A percentile compares a stretch with the other conserved stretches of the same genome.
Conservation (phyloP, 1,139 yeast genomes). For the Torulaspora globosa region DNA sequence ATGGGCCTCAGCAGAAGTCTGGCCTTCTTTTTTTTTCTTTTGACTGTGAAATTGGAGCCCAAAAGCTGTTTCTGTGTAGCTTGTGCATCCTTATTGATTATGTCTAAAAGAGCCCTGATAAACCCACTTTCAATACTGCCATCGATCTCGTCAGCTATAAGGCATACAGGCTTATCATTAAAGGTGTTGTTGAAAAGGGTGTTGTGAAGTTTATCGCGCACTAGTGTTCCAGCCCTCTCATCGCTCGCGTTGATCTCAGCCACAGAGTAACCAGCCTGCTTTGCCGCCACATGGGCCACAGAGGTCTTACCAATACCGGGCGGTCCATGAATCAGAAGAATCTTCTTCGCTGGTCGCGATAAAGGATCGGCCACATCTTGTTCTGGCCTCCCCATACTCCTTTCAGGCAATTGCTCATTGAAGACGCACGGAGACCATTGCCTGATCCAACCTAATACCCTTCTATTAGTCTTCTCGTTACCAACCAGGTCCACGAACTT, state of each 20-base stretch:
- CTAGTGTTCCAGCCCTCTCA: constrained; percentile 57
- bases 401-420: constrained; percentile 40
- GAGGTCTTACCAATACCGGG: constrained; percentile 97
- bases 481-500: constrained; percentile 72
- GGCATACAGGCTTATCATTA: constrained; percentile 63
- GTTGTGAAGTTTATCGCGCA: constrained; percentile 60
- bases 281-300: constrained; percentile 78
- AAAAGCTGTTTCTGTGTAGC: constrained; percentile 40
- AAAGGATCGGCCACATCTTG: constrained; percentile 44
- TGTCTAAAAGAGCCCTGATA: constrained; percentile 59
- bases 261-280: constrained; percentile 74
- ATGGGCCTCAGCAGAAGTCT: constrained; percentile 71
- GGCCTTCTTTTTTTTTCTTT: constrained; percentile 33
- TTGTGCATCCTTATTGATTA: constrained; percentile 55
- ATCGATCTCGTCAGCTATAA: constrained; percentile 86
- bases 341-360: constrained; percentile 66
- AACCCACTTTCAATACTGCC: constrained; percentile 85
- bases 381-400: constrained; percentile 11
- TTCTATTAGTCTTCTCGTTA: constrained; percentile 72
- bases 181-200: constrained; percentile 64
- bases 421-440: constrained; percentile 75
- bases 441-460: constrained; percentile 70
- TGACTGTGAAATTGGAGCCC: constrained; percentile 22
- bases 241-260: constrained; percentile 91
- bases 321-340: constrained; percentile 81